These are phyloP conservation scores for Byssochlamys sp. DNA, from an alignment of 2,329 filamentous ascomycete genomes.

Conservation along the genomic window DNA sequence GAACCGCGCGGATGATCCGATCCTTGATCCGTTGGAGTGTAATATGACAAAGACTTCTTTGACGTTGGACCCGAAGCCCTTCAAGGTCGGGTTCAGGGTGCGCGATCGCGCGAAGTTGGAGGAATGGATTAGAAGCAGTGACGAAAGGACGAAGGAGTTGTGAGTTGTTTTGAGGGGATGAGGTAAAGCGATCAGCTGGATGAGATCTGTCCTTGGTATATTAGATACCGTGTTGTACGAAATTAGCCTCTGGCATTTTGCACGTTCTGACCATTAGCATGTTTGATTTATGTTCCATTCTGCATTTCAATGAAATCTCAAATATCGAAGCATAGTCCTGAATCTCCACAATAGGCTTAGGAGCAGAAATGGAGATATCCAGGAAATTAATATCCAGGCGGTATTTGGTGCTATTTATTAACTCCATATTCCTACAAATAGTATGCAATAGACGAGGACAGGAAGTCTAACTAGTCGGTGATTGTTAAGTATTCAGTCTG, in stretches of 20 bases:
- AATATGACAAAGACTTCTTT: conserved; percentile 49
- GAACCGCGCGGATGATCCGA: conserved; percentile 40
- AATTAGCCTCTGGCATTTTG: background rate
- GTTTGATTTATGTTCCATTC: background rate
- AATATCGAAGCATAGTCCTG: background rate
- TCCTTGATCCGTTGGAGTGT: conserved; percentile 50
- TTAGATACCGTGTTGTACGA: background rate
- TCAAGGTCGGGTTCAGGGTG: conserved; percentile 49
- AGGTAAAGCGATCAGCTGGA: background rate
- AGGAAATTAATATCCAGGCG: no score
- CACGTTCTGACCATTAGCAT: background rate
- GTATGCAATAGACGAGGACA: background rate
- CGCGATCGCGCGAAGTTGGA: conserved; percentile 39
- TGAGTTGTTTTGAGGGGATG: conserved; percentile 12
- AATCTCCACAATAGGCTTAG: background rate
- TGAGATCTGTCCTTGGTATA: background rate
- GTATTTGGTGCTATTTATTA: background rate
- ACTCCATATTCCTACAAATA: background rate
- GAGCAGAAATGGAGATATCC: background rate
- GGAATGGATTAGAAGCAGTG: conserved; percentile 46
- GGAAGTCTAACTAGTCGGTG: background rate
- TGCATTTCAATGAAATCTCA: background rate
- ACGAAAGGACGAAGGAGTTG: conserved; percentile 43
- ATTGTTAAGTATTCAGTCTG: background rate
- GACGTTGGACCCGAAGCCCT: conserved; percentile 54